Base-by-base conservation (phyloP, 2,329 filamentous ascomycete species). In the Pseudogymnoascus sp. region DNA sequence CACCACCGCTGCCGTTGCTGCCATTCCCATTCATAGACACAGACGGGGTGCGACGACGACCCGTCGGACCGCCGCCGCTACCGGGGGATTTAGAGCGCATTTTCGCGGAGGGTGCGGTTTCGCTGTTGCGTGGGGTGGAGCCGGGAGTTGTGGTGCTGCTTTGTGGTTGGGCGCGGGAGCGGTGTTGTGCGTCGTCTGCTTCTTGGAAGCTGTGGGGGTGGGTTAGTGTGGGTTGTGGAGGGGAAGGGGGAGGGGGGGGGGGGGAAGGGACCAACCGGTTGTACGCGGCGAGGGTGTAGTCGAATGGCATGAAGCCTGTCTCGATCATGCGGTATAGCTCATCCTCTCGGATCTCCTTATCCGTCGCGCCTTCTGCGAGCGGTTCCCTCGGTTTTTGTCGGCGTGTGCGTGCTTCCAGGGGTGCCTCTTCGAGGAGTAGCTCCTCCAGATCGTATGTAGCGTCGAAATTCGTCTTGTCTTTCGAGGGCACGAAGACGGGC, bases 381-480 rank as follows among this genome's bases (percentile, higher is more conserved):
- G 90, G 88, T 67, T 96, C 92, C 66, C 94, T 84, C 1, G 94
- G 94, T 75, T 97, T 97, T 75, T 97, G 94, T 72, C 93, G 87
- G 69, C 94, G 84, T 60, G 94, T 92, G 71, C 94, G 83, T 63
- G 94, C 94, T 75, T 99, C 94, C 4, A 99, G 78, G 0, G 94
- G 94, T 11, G 94, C 94, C 74, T 99, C 94, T 75, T 99, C 94
- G 50, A 99, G 77, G 1, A 99, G 77, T 18, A 99, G 76, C 74
- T 99, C 94, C 73, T 99, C 94, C 60, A 99, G 78, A 75, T 99
- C 94, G 73, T 99, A 97, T 0, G 94, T 99, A 4, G 94, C 94
- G 75, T 99, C 94, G 69, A 99, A 99, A 74, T 99, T 99, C 3
- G 94, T 97, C 82, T 99, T 99, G 59, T 97, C 94, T 63, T 91